These are phyloP conservation scores for Botrytis porri DNA, from an alignment of 2,329 filamentous ascomycete genomes.

Conservation along the genomic window DNA sequence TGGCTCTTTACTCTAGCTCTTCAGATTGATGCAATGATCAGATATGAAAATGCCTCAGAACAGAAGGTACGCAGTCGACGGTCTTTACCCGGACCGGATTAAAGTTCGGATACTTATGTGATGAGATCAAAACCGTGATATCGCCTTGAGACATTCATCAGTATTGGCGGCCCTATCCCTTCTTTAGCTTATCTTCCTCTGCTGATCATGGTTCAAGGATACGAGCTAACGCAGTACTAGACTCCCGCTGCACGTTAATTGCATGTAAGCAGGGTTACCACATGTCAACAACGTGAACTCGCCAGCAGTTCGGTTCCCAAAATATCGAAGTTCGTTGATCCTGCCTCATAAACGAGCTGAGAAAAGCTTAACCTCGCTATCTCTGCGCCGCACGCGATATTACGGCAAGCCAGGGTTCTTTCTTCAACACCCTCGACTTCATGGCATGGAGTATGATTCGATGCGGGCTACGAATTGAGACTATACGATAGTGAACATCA, in stretches of 20 bases:
- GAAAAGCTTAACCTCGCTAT: slow-evolving; percentile 1
- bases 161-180: not conserved
- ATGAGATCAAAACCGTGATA: not conserved
- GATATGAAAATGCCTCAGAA: not conserved
- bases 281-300: not conserved
- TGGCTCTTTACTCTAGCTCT: not conserved
- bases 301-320: slow-evolving; percentile 1
- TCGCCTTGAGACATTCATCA: not conserved
- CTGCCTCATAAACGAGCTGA: not conserved
- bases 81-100: not conserved
- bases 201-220: not conserved
- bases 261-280: slow-evolving; percentile 6
- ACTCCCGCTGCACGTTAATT: not conserved
- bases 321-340: not conserved
- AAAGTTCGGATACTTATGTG: not conserved
- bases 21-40: not conserved
- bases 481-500: slow-evolving; percentile 10
- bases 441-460: not conserved
- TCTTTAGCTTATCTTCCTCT: not conserved
- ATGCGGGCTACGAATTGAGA: not conserved
- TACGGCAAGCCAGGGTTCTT: not conserved
- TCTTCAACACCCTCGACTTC: slow-evolving; percentile 4
- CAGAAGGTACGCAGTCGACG: no score
- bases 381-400: not conserved
- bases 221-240: not conserved